A percentile compares a stretch with the other conserved stretches of the same genome.
Evolutionary conservation across 768 basidiomycete genomes (phyloP).

Genomic region (Termitomyces bulborhizus): DNA sequence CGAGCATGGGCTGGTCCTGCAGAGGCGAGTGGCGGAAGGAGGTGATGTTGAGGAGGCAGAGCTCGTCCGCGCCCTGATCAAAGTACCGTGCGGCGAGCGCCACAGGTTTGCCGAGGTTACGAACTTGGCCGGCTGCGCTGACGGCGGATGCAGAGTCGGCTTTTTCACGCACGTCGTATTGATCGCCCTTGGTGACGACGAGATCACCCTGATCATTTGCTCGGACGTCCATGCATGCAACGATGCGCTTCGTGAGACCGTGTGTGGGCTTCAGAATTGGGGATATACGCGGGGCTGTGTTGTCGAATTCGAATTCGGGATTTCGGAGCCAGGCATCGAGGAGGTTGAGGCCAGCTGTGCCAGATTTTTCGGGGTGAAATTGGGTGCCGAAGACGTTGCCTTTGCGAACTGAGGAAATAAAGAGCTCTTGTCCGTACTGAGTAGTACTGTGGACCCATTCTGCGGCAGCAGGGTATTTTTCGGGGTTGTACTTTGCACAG

Average conservation of each 20-base stretch:
- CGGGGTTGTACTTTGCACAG: slow-evolving; percentile 69
- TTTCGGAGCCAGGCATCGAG: slow-evolving; percentile 74
- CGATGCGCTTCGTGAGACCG: slow-evolving; percentile 86
- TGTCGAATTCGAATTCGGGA: slow-evolving; percentile 32
- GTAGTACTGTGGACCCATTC: slow-evolving; percentile 83
- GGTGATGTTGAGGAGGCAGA: slow-evolving; percentile 98
- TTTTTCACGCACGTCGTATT: slow-evolving; percentile 96
- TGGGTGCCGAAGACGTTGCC: slow-evolving; percentile 89
- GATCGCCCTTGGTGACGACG: slow-evolving; percentile 98
- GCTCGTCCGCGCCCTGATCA: slow-evolving; percentile 85
- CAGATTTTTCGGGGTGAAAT: slow-evolving; percentile 98
- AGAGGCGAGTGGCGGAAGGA: slow-evolving; percentile 97
- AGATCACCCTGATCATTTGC: slow-evolving; percentile 95
- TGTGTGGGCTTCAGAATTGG: slow-evolving; percentile 43
- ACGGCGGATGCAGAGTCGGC: slow-evolving; percentile 23
- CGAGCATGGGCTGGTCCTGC: slow-evolving; percentile 96
- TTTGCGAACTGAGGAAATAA: slow-evolving; percentile 77
- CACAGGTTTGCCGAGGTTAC: slow-evolving; percentile 97
- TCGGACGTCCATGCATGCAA: slow-evolving; percentile 97
- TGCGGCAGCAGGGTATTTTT: slow-evolving; percentile 45
- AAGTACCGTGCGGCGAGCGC: slow-evolving; percentile 86
- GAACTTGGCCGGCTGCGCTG: slow-evolving; percentile 67
- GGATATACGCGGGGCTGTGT: slow-evolving; percentile 26
- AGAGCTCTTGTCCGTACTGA: slow-evolving; percentile 91
- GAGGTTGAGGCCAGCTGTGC: slow-evolving; percentile 75